Evolutionary conservation across 2,329 filamentous ascomycete genomes (phyloP).

Genomic region (Apiospora phragmitis): DNA sequence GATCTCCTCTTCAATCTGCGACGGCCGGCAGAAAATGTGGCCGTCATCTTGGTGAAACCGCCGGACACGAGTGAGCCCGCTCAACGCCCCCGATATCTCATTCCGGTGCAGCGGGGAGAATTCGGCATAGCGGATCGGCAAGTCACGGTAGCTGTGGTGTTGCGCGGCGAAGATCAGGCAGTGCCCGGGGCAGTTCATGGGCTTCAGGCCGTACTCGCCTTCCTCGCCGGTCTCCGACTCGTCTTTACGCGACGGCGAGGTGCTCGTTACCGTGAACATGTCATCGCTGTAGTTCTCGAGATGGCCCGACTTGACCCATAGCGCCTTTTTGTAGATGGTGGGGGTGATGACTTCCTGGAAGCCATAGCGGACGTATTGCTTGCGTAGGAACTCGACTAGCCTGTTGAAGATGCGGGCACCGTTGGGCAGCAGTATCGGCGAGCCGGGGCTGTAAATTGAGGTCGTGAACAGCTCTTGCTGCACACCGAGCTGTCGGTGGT

Average conservation of each 20-base stretch:
- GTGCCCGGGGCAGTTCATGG: conserved; percentile 98
- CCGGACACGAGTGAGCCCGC: conserved; percentile 86
- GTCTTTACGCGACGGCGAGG: conserved; percentile 42
- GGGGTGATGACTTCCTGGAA: conserved; percentile 89
- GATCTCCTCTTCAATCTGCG: conserved; percentile 63
- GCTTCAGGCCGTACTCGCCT: conserved; percentile 68
- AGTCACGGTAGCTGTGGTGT: conserved; percentile 82
- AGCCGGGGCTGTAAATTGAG: conserved; percentile 79
- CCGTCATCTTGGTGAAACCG: conserved; percentile 96
- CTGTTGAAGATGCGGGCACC: conserved; percentile 83
- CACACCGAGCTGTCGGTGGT: conserved; percentile 61
- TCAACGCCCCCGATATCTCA: conserved; percentile 88
- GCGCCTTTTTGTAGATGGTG: conserved; percentile 84
- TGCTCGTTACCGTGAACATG: conserved; percentile 79
- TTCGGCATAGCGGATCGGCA: conserved; percentile 91
- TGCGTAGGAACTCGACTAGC: conserved; percentile 76
- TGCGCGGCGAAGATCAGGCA: conserved; percentile 84
- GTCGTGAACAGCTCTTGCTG: conserved; percentile 78
- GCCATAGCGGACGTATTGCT: conserved; percentile 81
- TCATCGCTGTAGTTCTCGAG: conserved; percentile 89
- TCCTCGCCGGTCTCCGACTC: conserved; percentile 29
- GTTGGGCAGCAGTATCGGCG: conserved; percentile 80
- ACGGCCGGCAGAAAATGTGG: conserved; percentile 84
- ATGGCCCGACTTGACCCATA: conserved; percentile 86
- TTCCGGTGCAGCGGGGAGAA: conserved; percentile 96